Conservation (phyloP, 176 grass and related monocot genomes). For the Microstegium vimineum region DNA sequence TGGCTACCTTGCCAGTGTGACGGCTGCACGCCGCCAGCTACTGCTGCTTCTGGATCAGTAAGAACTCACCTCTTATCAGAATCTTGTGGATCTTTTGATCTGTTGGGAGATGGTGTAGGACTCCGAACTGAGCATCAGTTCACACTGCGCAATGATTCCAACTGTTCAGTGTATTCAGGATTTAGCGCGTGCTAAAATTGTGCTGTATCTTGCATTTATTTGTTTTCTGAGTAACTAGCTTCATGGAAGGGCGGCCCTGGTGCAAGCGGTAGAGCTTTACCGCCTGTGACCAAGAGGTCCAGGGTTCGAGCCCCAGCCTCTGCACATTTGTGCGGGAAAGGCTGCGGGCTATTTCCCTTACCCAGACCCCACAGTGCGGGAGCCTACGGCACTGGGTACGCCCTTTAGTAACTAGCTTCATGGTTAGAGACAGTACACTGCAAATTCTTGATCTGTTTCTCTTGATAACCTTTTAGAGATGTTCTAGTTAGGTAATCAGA, state of each 20-base stretch:
- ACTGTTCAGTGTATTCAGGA: background rate
- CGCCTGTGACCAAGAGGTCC: no score
- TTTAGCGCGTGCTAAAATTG: background rate
- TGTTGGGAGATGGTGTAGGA: background rate
- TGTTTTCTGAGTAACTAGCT: background rate
- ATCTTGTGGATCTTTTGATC: background rate
- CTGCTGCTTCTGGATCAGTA: slow-evolving; percentile 39
- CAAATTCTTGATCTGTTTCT: background rate
- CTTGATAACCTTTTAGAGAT: background rate
- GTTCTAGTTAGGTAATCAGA: background rate
- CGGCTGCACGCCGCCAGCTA: slow-evolving; percentile 45
- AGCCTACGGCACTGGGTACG: no score
- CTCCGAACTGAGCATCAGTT: background rate
- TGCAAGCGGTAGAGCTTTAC: no score
- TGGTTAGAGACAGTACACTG: background rate
- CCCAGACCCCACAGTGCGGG: no score
- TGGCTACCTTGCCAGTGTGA: slow-evolving; percentile 85
- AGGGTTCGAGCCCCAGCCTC: no score
- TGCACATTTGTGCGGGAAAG: no score
- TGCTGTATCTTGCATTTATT: background rate
- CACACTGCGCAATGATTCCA: background rate
- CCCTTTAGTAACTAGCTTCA: no score
- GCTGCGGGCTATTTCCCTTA: no score
- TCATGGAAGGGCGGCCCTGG: no score
- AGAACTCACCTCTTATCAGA: background rate